Evolutionary conservation across 1,139 yeast species (phyloP).

Genomic region (Saccharomyces uvarum): DNA sequence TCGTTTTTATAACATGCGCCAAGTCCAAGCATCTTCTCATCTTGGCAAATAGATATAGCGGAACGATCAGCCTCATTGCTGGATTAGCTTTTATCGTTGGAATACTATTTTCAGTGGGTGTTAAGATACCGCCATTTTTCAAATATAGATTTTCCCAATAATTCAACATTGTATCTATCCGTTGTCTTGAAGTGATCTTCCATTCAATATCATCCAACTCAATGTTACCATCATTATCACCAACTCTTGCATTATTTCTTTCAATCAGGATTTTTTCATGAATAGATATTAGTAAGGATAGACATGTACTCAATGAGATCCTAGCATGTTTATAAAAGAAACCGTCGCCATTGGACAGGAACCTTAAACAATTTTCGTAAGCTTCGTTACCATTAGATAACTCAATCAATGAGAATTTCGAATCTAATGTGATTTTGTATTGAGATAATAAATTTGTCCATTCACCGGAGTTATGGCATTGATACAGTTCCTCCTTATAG

Average conservation of each 20-base stretch:
- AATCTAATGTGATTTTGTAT: constrained; percentile 36
- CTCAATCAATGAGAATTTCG: constrained; percentile 45
- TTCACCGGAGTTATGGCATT: constrained; percentile 44
- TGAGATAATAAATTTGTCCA: constrained; percentile 46
- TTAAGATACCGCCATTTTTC: constrained; percentile 53
- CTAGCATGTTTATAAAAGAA: constrained; percentile 33
- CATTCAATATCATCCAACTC: constrained; percentile 44
- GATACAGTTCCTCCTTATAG: constrained; percentile 61
- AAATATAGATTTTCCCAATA: constrained; percentile 61
- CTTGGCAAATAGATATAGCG: constrained; percentile 55
- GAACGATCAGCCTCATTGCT: constrained; percentile 55
- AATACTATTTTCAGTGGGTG: constrained; percentile 39
- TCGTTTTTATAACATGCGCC: constrained; percentile 49
- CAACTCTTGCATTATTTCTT: constrained; percentile 32
- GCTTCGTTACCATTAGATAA: constrained; percentile 51
- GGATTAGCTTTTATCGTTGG: constrained; percentile 45
- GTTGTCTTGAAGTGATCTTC: constrained; percentile 55
- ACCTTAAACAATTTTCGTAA: constrained; percentile 43
- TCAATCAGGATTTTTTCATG: constrained; percentile 62
- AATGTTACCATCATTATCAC: constrained; percentile 24
- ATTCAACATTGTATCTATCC: constrained; percentile 46
- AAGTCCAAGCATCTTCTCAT: constrained; percentile 54
- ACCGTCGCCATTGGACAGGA: constrained; percentile 40
- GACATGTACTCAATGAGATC: constrained; percentile 49
- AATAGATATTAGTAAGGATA: constrained; percentile 61